phyloP scores from a whole-genome alignment of 768 basidiomycete genomes.

The Leccinum sublutescens region DNA sequence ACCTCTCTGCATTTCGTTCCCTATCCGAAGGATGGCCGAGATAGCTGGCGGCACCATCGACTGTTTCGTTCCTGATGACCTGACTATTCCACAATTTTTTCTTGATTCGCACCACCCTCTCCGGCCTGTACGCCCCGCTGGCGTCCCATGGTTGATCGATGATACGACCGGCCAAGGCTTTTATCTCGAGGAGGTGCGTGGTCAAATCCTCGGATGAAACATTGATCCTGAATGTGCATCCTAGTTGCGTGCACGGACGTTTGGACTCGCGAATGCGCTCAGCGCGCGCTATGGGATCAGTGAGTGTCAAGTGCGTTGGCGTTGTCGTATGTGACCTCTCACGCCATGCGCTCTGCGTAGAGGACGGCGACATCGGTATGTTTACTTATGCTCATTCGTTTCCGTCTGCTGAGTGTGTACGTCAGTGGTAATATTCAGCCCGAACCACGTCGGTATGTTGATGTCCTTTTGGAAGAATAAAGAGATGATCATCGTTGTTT shows the following conservation, averaged over 20 bases:
- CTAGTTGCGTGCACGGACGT: constrained; percentile 45
- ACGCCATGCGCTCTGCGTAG: constrained; percentile 29
- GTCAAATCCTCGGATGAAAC: neutral
- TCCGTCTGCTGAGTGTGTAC: constrained; percentile 4
- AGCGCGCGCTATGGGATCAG: constrained; percentile 48
- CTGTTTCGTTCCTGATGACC: constrained; percentile 54
- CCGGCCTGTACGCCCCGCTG: constrained; percentile 44
- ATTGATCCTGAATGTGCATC: neutral
- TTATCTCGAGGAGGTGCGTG: constrained; percentile 46
- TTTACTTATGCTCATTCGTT: constrained; percentile 1
- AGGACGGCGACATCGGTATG: constrained; percentile 51
- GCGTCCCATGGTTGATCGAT: constrained; percentile 59
- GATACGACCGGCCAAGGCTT: constrained; percentile 48
- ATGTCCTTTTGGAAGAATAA: neutral
- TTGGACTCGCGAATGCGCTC: constrained; percentile 53
- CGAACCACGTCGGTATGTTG: constrained; percentile 57
- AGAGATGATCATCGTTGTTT: too few relatives aligned
- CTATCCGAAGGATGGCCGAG: constrained; percentile 15
- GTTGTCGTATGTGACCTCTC: neutral
- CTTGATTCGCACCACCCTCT: constrained; percentile 44
- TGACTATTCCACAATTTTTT: constrained; percentile 67
- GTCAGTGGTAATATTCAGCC: constrained; percentile 61
- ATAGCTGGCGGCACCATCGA: constrained; percentile 29
- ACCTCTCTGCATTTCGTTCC: neutral
- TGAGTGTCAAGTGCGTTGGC: constrained; percentile 25